phyloP scores from a whole-genome alignment of 495 filamentous ascomycete species.

The Penicillium bialowiezense region DNA sequence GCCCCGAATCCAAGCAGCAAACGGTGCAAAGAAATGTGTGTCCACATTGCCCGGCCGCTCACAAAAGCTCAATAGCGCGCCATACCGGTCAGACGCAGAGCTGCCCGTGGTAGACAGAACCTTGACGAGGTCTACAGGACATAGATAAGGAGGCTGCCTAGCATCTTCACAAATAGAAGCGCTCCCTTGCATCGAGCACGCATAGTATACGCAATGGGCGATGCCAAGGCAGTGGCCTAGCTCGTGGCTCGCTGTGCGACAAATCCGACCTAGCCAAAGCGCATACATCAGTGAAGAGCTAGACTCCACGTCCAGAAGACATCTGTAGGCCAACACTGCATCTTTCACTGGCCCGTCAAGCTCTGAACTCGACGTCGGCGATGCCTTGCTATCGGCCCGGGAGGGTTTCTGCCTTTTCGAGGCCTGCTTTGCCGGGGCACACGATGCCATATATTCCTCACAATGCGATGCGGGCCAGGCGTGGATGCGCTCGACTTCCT shows the following conservation, averaged over 20 bases:
- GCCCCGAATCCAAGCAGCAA: constrained; percentile 22
- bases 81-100: constrained; percentile 35
- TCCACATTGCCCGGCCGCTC: constrained; percentile 10
- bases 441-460: constrained; percentile 38
- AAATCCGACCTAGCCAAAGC: constrained; percentile 57
- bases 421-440: constrained; percentile 2
- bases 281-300: background rate
- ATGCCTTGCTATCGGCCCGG: background rate
- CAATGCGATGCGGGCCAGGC: constrained; percentile 67
- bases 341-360: constrained; percentile 1
- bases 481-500: constrained; percentile 48
- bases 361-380: background rate
- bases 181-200: constrained; percentile 67
- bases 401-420: background rate
- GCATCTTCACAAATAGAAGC: constrained; percentile 59
- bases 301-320: background rate
- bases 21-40: constrained; percentile 15
- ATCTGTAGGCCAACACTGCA: constrained; percentile 7
- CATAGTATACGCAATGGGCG: constrained; percentile 66
- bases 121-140: constrained; percentile 61
- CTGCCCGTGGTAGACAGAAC: constrained; percentile 37
- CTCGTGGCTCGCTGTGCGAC: constrained; percentile 60
- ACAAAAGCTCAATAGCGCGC: constrained; percentile 44
- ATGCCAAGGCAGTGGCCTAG: constrained; percentile 66
- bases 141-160: constrained; percentile 65